Evolutionary conservation across 75 land plant species (phyloP), one percentile per base, ranked within the genome.

Genomic region (Selaginella moellendorffii): DNA sequence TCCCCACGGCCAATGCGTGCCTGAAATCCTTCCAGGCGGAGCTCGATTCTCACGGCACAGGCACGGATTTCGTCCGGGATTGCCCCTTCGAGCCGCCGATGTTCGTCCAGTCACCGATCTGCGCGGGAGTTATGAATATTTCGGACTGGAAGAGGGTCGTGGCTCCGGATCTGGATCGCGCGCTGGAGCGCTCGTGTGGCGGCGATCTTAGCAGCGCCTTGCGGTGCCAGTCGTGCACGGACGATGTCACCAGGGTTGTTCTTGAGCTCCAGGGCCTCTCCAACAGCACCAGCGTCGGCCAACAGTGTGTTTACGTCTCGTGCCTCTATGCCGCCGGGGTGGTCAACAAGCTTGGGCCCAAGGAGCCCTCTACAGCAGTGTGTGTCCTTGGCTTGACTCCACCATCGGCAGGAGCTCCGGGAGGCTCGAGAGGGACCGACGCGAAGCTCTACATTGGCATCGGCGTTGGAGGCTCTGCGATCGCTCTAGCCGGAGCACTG

Each of bases 281-380:
- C 46, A 36, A 36, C 46, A n/a, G n/a, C n/a, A 14, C 46, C 14
- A 36, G 46, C 14, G 46, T 14, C 46, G 46, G 14, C 20, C 42
- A 21, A 12, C 58, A 75, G 19, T 85, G 88, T 62, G 74, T 72
- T 52, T 67, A 81, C 52, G 79, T 74, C 36, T 62, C 74, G 5
- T 25, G 76, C 56, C 42, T 81, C 29, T 84, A 84, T 76, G 87
- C 83, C 24, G 87, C 81, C 28, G 83, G 76, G 0, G 76, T 81
- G 52, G 79, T 72, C 0, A 84, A 84, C 60, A 67, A 66, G 28
- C 54, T 30, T 31, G 87, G 83, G 2, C 87, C 87, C 29, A 30
- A 61, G 58, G 56, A 72, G 20, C 54, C 63, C 0, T 53, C 21
- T 0, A 72, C 84, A 1, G 80, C 84, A 17, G 12, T n/a, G 0